These are phyloP conservation scores for Arthrocladium fulminans DNA, from an alignment of 2,329 filamentous ascomycete genomes.

Conservation along the genomic window DNA sequence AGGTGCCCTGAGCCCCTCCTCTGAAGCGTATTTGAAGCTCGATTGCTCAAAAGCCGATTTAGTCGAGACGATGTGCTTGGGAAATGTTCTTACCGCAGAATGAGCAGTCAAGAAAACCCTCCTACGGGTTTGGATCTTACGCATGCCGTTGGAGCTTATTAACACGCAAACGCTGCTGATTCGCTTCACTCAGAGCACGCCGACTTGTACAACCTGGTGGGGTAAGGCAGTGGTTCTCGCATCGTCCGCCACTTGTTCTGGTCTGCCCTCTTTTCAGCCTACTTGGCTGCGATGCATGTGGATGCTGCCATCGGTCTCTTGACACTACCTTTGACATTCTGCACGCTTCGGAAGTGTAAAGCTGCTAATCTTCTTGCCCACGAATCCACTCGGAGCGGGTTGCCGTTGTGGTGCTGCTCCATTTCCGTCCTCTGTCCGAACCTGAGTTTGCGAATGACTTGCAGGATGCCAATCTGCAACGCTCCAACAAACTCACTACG, in stretches of 20 bases:
- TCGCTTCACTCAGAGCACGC: not conserved
- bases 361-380: not conserved
- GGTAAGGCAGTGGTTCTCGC: not conserved
- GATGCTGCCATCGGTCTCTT: slow-evolving; percentile 1
- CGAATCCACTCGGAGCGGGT: not conserved
- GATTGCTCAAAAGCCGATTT: not conserved
- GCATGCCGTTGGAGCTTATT: not conserved
- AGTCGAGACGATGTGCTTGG: not conserved
- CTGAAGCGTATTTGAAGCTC: not conserved
- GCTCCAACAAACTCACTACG: slow-evolving; percentile 1
- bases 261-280: not conserved
- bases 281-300: slow-evolving; percentile 4
- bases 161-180: not conserved
- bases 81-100: not conserved
- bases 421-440: not conserved
- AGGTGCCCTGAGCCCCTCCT: too few relatives aligned
- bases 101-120: too few relatives aligned
- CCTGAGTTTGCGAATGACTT: slow-evolving; percentile 3
- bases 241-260: not conserved
- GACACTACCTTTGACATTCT: not conserved
- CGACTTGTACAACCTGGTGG: not conserved
- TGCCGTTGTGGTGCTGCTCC: not conserved
- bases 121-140: not conserved
- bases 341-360: not conserved
- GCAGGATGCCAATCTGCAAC: slow-evolving; percentile 7